Conservation (phyloP, 176 grass and related monocot genomes). For the Tillandsia leiboldiana region DNA sequence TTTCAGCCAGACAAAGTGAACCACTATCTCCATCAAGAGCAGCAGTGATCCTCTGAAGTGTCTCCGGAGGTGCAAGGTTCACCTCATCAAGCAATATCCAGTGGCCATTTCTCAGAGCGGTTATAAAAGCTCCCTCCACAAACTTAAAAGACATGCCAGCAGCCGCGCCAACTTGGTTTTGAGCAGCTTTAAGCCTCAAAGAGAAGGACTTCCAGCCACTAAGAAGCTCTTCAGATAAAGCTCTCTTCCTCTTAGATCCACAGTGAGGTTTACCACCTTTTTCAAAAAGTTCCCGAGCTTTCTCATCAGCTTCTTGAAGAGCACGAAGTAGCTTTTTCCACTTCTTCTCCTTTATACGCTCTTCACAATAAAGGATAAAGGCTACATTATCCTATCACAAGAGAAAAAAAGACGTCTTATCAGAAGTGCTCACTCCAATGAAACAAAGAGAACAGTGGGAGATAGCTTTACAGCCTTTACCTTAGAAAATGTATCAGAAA, state of each 20-base stretch:
- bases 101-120: conserved; percentile 70
- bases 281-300: conserved; percentile 25
- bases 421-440: not conserved
- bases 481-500: conserved; percentile 60
- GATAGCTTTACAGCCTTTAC: conserved; percentile 16
- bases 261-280: conserved; percentile 11
- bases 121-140: conserved; percentile 88
- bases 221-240: conserved; percentile 30
- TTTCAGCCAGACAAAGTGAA: conserved; percentile 85
- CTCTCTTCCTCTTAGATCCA: conserved; percentile 77
- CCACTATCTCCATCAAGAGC: conserved; percentile 76
- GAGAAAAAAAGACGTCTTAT: conserved; percentile 14
- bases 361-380: conserved; percentile 30
- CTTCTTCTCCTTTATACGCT: conserved; percentile 42
- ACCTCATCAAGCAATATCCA: conserved; percentile 99
- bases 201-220: conserved; percentile 60
- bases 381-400: conserved; percentile 49
- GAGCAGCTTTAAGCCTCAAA: conserved; percentile 36
- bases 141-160: conserved; percentile 68
- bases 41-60: conserved; percentile 88
- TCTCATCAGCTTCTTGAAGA: conserved; percentile 24
- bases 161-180: conserved; percentile 40
- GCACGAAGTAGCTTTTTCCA: conserved; percentile 59
- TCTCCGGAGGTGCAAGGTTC: conserved; percentile 93
- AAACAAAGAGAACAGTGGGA: not conserved